Evolutionary conservation across 495 filamentous ascomycete species (phyloP).

Genomic region (Cercophora scortea): DNA sequence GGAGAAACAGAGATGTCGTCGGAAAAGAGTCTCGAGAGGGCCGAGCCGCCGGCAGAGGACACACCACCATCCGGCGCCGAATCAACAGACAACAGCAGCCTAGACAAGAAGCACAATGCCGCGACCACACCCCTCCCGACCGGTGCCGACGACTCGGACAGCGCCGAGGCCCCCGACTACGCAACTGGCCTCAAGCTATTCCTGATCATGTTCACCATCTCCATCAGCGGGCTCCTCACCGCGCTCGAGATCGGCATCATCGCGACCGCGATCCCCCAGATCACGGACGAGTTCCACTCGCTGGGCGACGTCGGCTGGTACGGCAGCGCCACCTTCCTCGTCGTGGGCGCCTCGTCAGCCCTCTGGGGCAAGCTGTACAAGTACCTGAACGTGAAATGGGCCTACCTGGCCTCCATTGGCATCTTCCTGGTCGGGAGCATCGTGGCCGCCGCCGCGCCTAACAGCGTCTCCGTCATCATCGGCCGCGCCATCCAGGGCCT

Average conservation of each 20-base stretch:
- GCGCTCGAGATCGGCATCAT: slow-evolving; percentile 1
- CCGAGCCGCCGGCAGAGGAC: too few relatives aligned
- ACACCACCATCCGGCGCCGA: too few relatives aligned
- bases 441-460: slow-evolving; percentile 44
- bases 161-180: too few relatives aligned
- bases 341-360: slow-evolving; percentile 11
- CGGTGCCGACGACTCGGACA: too few relatives aligned
- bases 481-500: slow-evolving; percentile 46
- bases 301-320: slow-evolving; percentile 36
- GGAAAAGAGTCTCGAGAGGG: too few relatives aligned
- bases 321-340: slow-evolving; percentile 21
- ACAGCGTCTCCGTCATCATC: slow-evolving; percentile 43
- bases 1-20: too few relatives aligned
- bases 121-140: too few relatives aligned
- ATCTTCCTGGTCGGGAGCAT: slow-evolving; percentile 42
- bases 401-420: slow-evolving; percentile 30
- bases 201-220: too few relatives aligned
- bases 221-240: too few relatives aligned
- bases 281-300: slow-evolving; percentile 31
- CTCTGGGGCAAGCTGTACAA: slow-evolving; percentile 37
- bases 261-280: slow-evolving; percentile 36
- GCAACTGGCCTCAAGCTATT: too few relatives aligned
- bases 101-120: too few relatives aligned
- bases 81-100: too few relatives aligned
- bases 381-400: slow-evolving; percentile 36